A percentile compares a stretch with the other conserved stretches of the same genome.
Conservation (phyloP, 306 rosid species). For the Vigna mungo region DNA sequence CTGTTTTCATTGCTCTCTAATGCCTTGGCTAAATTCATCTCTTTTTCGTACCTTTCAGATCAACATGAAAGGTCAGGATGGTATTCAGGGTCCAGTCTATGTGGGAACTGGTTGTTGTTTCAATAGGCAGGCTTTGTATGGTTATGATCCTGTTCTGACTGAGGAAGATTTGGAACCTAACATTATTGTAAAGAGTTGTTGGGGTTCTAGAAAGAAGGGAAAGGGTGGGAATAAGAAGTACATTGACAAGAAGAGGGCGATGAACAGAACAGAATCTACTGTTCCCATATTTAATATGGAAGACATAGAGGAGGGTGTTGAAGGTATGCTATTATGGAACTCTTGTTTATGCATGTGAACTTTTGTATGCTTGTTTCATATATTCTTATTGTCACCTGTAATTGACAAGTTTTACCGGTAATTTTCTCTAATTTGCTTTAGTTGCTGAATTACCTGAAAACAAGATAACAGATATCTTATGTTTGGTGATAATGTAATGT, state of each 20-base stretch:
- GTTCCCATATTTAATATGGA: constrained; percentile 92
- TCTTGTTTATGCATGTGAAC: constrained; percentile 17
- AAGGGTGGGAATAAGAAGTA: constrained; percentile 72
- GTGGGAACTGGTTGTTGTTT: constrained; percentile 99
- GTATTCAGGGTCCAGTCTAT: constrained; percentile 98
- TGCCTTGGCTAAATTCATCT: constrained; percentile 34
- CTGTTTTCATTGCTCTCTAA: constrained; percentile 12
- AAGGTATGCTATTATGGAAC: constrained; percentile 64
- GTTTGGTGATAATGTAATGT: constrained; percentile 9
- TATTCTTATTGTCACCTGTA: background rate
- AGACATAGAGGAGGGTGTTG: constrained; percentile 97
- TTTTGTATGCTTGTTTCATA: constrained; percentile 3
- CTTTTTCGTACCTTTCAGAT: constrained; percentile 55
- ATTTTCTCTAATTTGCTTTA: background rate
- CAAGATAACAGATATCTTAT: constrained; percentile 28
- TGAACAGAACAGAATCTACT: constrained; percentile 89
- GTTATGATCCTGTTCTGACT: constrained; percentile 90
- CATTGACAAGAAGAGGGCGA: constrained; percentile 82
- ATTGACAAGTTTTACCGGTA: background rate
- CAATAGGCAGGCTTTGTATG: constrained; percentile 98
- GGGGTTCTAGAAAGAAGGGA: constrained; percentile 95
- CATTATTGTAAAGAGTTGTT: constrained; percentile 91
- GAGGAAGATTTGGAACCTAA: constrained; percentile 96
- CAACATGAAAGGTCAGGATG: constrained; percentile 97
- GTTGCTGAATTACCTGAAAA: constrained; percentile 13